Conservation (phyloP, 208 protist species). For the Phytomonas francai region DNA sequence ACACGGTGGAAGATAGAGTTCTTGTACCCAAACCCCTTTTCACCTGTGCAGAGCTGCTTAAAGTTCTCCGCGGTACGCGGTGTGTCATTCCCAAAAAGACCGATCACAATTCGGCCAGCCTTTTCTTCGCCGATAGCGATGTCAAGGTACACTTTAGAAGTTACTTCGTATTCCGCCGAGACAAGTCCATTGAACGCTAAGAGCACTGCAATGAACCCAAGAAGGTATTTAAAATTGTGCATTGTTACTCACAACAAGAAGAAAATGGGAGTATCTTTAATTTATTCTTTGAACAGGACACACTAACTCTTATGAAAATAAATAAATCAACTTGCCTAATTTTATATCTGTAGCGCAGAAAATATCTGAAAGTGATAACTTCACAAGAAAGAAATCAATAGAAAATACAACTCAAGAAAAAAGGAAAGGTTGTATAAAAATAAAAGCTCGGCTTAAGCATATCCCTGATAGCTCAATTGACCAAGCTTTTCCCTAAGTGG, state of each 20-base stretch:
- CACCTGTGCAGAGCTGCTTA: slow-evolving; percentile 71
- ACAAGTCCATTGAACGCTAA: slow-evolving; percentile 14
- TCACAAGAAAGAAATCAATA: neutral
- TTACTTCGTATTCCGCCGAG: slow-evolving; percentile 45
- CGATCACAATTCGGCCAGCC: slow-evolving; percentile 73
- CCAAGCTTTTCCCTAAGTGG: neutral
- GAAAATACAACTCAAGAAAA: neutral
- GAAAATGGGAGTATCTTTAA: neutral
- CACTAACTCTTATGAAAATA: neutral
- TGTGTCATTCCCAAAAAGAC: slow-evolving; percentile 74
- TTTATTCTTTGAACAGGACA: neutral
- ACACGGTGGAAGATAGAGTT: slow-evolving; percentile 85
- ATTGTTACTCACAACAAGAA: neutral
- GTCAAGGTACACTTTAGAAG: slow-evolving; percentile 81
- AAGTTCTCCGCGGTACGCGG: slow-evolving; percentile 84
- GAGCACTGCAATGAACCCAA: slow-evolving; percentile 13
- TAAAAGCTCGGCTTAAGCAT: neutral
- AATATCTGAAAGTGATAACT: neutral
- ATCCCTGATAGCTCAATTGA: neutral
- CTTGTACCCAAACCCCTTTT: slow-evolving; percentile 86
- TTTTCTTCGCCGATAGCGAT: slow-evolving; percentile 56
- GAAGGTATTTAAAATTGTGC: slow-evolving; percentile 1
- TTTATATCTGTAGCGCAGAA: neutral
- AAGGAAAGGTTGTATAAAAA: neutral
- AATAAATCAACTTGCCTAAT: neutral